A percentile compares a stretch with the other conserved stretches of the same genome.
phyloP scores from a whole-genome alignment of 495 filamentous ascomycete species.

The Xylaria scruposa region DNA sequence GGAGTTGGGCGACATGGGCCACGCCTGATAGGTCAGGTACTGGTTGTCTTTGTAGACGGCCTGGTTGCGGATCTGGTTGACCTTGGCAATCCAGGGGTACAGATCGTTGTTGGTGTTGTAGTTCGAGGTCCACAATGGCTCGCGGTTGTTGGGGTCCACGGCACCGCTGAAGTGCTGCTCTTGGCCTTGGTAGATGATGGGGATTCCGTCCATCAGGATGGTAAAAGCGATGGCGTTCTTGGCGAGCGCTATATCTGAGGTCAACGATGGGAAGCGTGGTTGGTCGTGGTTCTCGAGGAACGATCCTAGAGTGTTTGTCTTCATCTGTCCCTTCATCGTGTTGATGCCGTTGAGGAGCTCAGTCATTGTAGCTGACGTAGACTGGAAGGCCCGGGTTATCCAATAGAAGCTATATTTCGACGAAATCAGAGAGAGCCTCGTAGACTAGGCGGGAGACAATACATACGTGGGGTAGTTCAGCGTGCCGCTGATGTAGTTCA shows the following conservation, averaged over 20 bases:
- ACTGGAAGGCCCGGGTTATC: constrained; percentile 66
- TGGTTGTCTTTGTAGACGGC: constrained; percentile 54
- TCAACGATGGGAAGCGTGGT: constrained; percentile 65
- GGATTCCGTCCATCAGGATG: constrained; percentile 66
- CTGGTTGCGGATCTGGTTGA: constrained; percentile 66
- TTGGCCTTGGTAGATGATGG: constrained; percentile 61
- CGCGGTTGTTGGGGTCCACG: constrained; percentile 67
- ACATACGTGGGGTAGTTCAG: constrained; percentile 71
- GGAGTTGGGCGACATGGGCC: constrained; percentile 62
- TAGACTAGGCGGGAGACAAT: background rate
- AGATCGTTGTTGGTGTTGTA: constrained; percentile 65
- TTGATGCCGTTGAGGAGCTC: constrained; percentile 65
- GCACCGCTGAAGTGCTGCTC: constrained; percentile 71
- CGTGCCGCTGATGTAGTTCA: constrained; percentile 65
- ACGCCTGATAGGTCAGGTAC: constrained; percentile 62
- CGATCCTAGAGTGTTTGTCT: constrained; percentile 52
- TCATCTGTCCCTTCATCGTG: constrained; percentile 51
- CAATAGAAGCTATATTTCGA: constrained; percentile 56
- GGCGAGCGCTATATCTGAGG: constrained; percentile 60
- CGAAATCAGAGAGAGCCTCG: background rate
- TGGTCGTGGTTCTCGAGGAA: constrained; percentile 84
- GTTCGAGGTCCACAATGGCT: constrained; percentile 72
- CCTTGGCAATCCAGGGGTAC: constrained; percentile 62
- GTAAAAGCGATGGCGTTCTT: constrained; percentile 74
- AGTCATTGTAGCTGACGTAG: constrained; percentile 60